Evolutionary conservation across 176 grass and related monocot species (phyloP).

Genomic region (Zoysia pacifica): DNA sequence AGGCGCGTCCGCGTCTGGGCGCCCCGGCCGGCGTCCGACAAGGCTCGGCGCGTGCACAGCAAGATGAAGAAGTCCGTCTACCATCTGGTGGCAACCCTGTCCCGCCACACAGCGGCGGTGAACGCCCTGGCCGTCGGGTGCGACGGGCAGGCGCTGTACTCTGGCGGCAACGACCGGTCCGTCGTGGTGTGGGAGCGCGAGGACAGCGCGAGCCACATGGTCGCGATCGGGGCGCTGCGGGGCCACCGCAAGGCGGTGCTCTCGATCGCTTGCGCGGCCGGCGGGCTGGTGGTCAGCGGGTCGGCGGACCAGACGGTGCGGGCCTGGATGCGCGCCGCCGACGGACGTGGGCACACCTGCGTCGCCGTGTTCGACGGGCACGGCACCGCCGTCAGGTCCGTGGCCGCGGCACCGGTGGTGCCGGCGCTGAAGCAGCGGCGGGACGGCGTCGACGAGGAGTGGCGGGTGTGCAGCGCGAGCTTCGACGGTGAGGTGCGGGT

Average conservation of each 20-base stretch:
- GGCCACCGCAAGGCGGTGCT: slow-evolving; percentile 77
- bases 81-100: slow-evolving; percentile 58
- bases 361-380: slow-evolving; percentile 32
- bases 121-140: slow-evolving; percentile 74
- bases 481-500: slow-evolving; percentile 80
- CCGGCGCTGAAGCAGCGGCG: not conserved
- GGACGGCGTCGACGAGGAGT: slow-evolving; percentile 51
- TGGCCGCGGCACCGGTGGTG: slow-evolving; percentile 33
- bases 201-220: slow-evolving; percentile 71
- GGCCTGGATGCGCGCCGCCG: slow-evolving; percentile 56
- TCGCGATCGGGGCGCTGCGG: slow-evolving; percentile 58
- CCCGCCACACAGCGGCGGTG: slow-evolving; percentile 68
- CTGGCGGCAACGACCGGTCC: slow-evolving; percentile 71
- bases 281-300: slow-evolving; percentile 72
- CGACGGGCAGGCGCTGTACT: slow-evolving; percentile 53
- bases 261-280: slow-evolving; percentile 58
- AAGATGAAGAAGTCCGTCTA: slow-evolving; percentile 43
- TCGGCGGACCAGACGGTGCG: slow-evolving; percentile 77
- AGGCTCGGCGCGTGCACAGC: not conserved
- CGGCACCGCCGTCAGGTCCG: slow-evolving; percentile 52
- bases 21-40: slow-evolving; percentile 1
- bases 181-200: slow-evolving; percentile 92
- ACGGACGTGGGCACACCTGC: no score
- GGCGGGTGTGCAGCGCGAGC: slow-evolving; percentile 69
- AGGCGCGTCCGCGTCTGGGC: slow-evolving; percentile 65